Evolutionary conservation across 495 filamentous ascomycete genomes (phyloP), one percentile per base, ranked within the genome.

Genomic region (Chaetomidium leptoderma): DNA sequence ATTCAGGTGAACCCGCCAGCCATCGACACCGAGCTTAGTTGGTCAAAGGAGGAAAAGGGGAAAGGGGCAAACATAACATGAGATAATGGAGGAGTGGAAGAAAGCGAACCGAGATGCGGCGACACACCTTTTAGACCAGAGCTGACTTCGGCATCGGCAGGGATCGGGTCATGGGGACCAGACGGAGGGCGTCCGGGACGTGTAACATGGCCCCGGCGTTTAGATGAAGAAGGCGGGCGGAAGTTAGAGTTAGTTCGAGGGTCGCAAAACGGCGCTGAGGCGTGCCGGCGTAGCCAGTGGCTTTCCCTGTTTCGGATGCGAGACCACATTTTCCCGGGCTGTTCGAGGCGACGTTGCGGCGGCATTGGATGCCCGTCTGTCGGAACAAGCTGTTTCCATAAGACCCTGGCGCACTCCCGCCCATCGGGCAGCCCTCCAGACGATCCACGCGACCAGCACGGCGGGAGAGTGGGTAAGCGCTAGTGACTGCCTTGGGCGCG

Each of bases 221-320:
- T 43, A 39, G 56, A 48, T 42, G 64, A 46, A 51, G n/a, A 50
- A 42, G 26, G 32, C 50, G 60, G 53, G 39, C 32, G 40, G 57
- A 54, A 57, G 43, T n/a, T n/a, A n/a, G n/a, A n/a, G n/a, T n/a
- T n/a, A 40, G 14, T 57, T n/a, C n/a, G n/a, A n/a, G n/a, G n/a
- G n/a, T n/a, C n/a, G 30, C 47, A 27, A 68, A 64, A 68, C 66
- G 66, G 66, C 56, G 45, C 27, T 56, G 59, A 59, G 57, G 63
- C 57, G 53, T 66, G 64, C 61, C 63, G 59, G 56, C 29, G 48
- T 37, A 21, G 19, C 47, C 21, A 59, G 42, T 59, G 59, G 53
- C 59, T 47, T 55, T 29, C 19, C 48, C 24, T 55, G 62, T 66
- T 69, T 69, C 61, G 61, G 66, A 63, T 52, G 57, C 59, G 61